Percentiles rank a stretch among this genome's conserved stretches.
phyloP scores from a whole-genome alignment of 257 asterid species.

The Cordia subcordata region DNA sequence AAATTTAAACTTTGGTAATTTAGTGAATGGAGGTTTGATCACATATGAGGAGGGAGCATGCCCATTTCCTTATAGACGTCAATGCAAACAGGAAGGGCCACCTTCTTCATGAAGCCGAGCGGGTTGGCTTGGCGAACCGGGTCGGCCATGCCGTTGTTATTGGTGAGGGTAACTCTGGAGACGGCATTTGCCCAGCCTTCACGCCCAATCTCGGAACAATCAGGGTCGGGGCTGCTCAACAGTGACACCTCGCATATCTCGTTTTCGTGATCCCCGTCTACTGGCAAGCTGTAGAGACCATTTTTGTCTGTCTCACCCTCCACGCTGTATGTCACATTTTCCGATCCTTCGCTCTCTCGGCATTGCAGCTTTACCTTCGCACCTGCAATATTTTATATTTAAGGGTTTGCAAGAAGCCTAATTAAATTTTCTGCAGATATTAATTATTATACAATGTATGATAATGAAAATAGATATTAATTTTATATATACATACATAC shows the following conservation, averaged over 20 bases:
- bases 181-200: constrained; percentile 11
- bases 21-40: too few species aligned
- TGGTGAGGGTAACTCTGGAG: constrained; percentile 30
- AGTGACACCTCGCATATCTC: constrained; percentile 36
- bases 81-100: constrained; percentile 25
- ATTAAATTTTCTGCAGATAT: too few species aligned
- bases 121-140: constrained; percentile 41
- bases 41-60: constrained; percentile 13
- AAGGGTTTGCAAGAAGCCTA: too few species aligned
- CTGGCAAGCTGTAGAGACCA: constrained; percentile 34
- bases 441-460: too few species aligned
- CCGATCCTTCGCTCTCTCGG: constrained; percentile 18
- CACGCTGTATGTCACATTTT: constrained; percentile 21
- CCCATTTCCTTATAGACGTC: constrained; percentile 28
- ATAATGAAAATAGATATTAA: too few species aligned
- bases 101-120: constrained; percentile 40
- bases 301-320: constrained; percentile 28
- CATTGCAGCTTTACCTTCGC: constrained; percentile 48
- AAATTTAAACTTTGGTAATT: too few species aligned
- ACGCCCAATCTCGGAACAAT: constrained; percentile 33
- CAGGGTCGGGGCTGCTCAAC: constrained; percentile 26
- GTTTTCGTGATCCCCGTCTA: constrained; percentile 44
- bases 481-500: too few species aligned
- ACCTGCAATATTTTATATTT: too few species aligned
- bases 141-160: constrained; percentile 31